These are phyloP conservation scores for Talaromyces verruculosus DNA, from an alignment of 2,329 filamentous ascomycete genomes.

Conservation along the genomic window DNA sequence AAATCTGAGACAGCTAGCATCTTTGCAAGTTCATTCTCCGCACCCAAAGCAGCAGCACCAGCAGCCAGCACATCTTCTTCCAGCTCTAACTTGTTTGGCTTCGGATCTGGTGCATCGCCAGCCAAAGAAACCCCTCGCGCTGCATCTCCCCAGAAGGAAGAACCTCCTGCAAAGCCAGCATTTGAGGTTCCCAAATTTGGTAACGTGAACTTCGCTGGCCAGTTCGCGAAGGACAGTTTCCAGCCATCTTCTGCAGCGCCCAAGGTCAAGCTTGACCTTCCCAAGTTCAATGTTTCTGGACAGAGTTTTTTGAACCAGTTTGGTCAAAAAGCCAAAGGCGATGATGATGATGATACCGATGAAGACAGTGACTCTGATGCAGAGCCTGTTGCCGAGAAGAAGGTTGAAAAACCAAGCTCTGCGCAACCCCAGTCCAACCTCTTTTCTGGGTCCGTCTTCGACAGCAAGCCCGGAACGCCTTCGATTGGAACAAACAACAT, in stretches of 20 bases:
- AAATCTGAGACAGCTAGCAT: constrained; percentile 33
- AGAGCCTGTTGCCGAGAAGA: constrained; percentile 33
- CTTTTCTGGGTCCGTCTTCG: constrained; percentile 14
- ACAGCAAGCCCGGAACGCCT: constrained; percentile 18
- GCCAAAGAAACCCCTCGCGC: not conserved
- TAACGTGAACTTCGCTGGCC: constrained; percentile 15
- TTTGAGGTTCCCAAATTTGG: constrained; percentile 22
- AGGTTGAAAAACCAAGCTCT: not conserved
- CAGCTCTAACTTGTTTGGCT: not conserved
- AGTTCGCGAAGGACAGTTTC: constrained; percentile 18
- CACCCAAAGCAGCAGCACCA: constrained; percentile 10
- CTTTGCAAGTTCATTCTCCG: constrained; percentile 32
- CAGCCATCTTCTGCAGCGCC: constrained; percentile 18
- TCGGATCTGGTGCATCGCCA: not conserved
- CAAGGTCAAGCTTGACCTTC: constrained; percentile 16
- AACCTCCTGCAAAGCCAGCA: constrained; percentile 14
- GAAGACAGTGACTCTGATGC: constrained; percentile 33
- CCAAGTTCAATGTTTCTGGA: constrained; percentile 17
- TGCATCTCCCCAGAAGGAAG: constrained; percentile 15
- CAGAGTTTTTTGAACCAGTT: constrained; percentile 19
- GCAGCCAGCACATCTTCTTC: constrained; percentile 2
- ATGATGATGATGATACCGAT: constrained; percentile 19
- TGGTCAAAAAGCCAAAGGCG: constrained; percentile 19
- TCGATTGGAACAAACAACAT: constrained; percentile 16
- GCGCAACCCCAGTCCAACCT: constrained; percentile 1